Evolutionary conservation across 2,329 filamentous ascomycete genomes (phyloP).

Genomic region (Xylaria sp.): DNA sequence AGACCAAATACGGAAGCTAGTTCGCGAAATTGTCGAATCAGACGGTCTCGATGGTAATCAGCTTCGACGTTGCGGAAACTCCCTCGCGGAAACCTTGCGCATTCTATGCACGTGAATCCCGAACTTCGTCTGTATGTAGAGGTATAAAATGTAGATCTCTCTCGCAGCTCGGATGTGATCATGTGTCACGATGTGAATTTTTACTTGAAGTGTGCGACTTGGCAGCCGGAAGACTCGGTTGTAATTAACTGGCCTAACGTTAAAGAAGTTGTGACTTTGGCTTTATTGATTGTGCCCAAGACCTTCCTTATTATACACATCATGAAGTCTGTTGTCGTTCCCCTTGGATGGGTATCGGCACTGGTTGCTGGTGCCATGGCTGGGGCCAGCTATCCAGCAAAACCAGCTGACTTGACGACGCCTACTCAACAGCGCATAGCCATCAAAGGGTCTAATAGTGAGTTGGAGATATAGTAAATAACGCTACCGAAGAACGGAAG

Average conservation of each 20-base stretch:
- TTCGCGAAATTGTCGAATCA: neutral
- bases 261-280: conserved; percentile 4
- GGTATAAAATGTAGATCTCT: conserved; percentile 23
- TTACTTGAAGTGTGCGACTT: neutral
- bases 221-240: neutral
- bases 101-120: conserved; percentile 25
- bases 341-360: conserved; percentile 45
- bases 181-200: neutral
- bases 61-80: neutral
- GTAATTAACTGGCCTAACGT: neutral
- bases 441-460: conserved; percentile 61
- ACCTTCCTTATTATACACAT: conserved; percentile 10
- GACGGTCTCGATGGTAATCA: conserved; percentile 1
- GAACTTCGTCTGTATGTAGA: conserved; percentile 16
- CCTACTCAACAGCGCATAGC: conserved; percentile 66
- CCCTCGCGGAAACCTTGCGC: conserved; percentile 1
- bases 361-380: conserved; percentile 46
- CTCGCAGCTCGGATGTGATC: neutral
- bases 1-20: conserved; percentile 5
- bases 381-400: conserved; percentile 56
- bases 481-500: neutral
- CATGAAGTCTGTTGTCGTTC: conserved; percentile 44
- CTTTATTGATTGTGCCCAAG: conserved; percentile 6
- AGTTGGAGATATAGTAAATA: conserved; percentile 36
- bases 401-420: conserved; percentile 62